These are phyloP conservation scores for Macadamia integrifolia DNA, from an alignment of 164 flowering plant genomes.

Conservation along the genomic window DNA sequence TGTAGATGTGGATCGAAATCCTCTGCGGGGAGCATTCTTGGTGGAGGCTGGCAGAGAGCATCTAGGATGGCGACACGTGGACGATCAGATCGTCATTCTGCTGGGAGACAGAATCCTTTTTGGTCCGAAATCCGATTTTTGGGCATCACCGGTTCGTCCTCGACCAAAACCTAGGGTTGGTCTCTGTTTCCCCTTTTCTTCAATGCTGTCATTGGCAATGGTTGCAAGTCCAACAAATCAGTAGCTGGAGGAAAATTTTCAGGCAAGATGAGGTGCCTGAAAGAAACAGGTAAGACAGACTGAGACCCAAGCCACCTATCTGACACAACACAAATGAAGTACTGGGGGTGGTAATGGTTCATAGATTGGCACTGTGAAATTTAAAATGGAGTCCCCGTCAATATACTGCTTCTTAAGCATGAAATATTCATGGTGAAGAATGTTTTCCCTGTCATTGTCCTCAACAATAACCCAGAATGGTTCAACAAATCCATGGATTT, in stretches of 20 bases:
- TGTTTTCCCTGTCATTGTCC: conserved; percentile 90
- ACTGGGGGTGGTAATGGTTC: conserved; percentile 95
- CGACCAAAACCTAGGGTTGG: no score
- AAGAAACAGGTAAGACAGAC: conserved; percentile 84
- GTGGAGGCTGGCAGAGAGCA: no score
- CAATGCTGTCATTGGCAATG: conserved; percentile 86
- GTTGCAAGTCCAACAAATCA: conserved; percentile 89
- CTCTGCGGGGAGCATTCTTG: no score
- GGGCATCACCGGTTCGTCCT: no score
- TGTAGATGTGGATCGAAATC: no score
- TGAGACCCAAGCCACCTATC: conserved; percentile 96
- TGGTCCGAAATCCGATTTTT: no score
- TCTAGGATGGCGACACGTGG: no score
- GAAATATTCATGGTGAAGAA: conserved; percentile 96
- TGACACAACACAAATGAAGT: conserved; percentile 86
- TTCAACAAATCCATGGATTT: conserved; percentile 91
- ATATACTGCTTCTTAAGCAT: conserved; percentile 18
- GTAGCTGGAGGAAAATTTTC: conserved; percentile 97
- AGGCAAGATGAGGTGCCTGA: conserved; percentile 84
- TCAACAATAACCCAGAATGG: conserved; percentile 95
- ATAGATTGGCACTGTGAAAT: conserved; percentile 82
- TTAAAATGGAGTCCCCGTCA: conserved; percentile 84
- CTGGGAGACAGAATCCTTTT: no score
- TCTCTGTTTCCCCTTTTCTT: conserved; percentile 29
- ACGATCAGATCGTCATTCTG: no score